Percentiles rank a stretch among this genome's conserved stretches.
Evolutionary conservation across 2,329 filamentous ascomycete genomes (phyloP).

Genomic region (Pestalotiopsis sp.): DNA sequence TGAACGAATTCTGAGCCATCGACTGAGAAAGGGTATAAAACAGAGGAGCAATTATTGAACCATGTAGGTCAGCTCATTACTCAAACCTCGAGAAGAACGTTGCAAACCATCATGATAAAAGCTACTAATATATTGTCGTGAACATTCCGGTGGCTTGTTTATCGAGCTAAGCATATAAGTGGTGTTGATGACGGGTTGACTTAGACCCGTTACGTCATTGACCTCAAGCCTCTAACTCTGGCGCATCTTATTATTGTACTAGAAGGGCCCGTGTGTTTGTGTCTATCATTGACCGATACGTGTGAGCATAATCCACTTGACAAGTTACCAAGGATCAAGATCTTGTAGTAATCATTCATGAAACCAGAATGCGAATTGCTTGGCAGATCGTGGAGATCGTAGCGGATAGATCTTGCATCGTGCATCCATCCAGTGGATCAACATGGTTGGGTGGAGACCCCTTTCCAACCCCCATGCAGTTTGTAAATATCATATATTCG

Average conservation of each 20-base stretch:
- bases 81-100: background rate
- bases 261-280: background rate
- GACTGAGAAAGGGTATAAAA: background rate
- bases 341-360: too few species aligned
- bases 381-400: background rate
- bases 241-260: background rate
- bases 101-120: background rate
- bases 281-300: background rate
- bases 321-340: background rate
- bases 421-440: background rate
- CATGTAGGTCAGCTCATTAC: background rate
- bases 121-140: background rate
- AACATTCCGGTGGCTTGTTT: background rate
- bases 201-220: constrained; percentile 11
- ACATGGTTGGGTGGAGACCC: background rate
- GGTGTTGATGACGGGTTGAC: constrained; percentile 11
- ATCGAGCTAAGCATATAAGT: background rate
- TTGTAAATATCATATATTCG: background rate
- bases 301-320: background rate
- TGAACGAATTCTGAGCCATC: constrained; percentile 11
- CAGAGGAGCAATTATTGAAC: background rate
- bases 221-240: constrained; percentile 6
- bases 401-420: background rate
- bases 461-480: background rate
- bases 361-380: background rate